Conservation (phyloP, 768 basidiomycete genomes). For the Fomitopsis pulvina region DNA sequence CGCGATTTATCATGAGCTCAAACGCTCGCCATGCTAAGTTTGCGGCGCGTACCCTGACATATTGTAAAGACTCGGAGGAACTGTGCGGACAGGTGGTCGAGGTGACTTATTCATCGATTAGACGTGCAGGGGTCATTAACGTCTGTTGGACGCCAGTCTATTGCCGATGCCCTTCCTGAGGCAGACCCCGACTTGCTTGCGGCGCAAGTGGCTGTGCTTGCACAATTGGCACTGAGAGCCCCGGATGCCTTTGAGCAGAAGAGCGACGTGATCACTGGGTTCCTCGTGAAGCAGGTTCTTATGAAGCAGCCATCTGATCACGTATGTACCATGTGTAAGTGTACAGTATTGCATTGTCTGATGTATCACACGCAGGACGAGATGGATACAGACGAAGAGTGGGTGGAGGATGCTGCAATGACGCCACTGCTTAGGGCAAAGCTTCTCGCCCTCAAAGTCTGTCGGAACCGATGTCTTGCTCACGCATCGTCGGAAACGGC, state of each 20-base stretch:
- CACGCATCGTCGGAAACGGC: conserved; percentile 54
- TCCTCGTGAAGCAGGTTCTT: conserved; percentile 64
- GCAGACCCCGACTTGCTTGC: conserved; percentile 47
- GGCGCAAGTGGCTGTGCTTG: conserved; percentile 64
- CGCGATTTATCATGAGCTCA: conserved; percentile 50
- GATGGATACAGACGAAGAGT: conserved; percentile 62
- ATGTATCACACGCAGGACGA: conserved; percentile 35
- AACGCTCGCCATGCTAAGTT: conserved; percentile 76
- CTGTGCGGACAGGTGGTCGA: conserved; percentile 53
- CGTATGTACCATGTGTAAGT: conserved; percentile 25
- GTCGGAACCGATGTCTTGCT: conserved; percentile 72
- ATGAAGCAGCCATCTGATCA: conserved; percentile 42
- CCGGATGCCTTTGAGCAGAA: conserved; percentile 72
- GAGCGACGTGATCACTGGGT: conserved; percentile 68
- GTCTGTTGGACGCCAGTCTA: conserved; percentile 40
- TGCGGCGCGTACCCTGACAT: conserved; percentile 68
- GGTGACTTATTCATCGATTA: conserved; percentile 30
- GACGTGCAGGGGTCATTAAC: too few species aligned
- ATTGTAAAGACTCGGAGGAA: conserved; percentile 44
- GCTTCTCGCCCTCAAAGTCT: conserved; percentile 71
- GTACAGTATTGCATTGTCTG: background rate
- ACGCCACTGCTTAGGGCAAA: conserved; percentile 58
- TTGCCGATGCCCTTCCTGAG: conserved; percentile 45
- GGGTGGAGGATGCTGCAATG: conserved; percentile 66
- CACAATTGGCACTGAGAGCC: conserved; percentile 62